These are phyloP conservation scores for Colletotrichum aenigma DNA, from an alignment of 2,329 filamentous ascomycete genomes.

Conservation along the genomic window DNA sequence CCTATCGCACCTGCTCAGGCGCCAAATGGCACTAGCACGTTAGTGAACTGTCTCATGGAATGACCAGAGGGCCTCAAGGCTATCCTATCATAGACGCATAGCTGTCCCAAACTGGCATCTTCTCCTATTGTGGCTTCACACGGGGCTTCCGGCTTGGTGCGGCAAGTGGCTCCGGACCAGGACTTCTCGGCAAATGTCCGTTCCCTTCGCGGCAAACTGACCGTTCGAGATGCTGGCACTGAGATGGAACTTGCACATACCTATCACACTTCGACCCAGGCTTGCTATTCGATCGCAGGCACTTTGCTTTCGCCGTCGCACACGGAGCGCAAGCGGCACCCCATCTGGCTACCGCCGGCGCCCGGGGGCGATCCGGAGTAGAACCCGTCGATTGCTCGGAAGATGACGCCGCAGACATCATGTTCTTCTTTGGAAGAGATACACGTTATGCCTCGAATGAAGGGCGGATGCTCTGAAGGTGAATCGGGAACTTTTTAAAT, in stretches of 20 bases:
- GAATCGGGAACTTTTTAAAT: not conserved
- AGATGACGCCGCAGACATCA: not conserved
- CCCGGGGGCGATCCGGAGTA: not conserved
- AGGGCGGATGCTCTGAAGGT: rapidly evolving
- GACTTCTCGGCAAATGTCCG: not conserved
- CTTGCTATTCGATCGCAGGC: slow-evolving; percentile 43
- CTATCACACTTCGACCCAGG: slow-evolving; percentile 49
- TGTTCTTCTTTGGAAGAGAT: rapidly evolving
- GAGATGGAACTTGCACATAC: slow-evolving; percentile 24
- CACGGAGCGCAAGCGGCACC: slow-evolving; percentile 54
- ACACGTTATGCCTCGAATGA: not conserved
- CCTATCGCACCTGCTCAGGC: slow-evolving; percentile 46
- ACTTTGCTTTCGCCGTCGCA: slow-evolving; percentile 55
- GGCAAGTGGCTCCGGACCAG: not conserved
- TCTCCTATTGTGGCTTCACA: not conserved
- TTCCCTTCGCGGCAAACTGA: not conserved
- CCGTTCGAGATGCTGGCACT: not conserved
- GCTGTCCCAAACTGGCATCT: not conserved
- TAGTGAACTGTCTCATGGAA: not conserved
- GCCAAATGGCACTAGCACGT: not conserved
- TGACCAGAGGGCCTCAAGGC: rapidly evolving
- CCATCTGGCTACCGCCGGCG: slow-evolving; percentile 36
- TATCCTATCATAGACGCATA: rapidly evolving
- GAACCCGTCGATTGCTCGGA: not conserved
- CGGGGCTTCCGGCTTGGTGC: not conserved